Conservation (phyloP, 2,329 filamentous ascomycete species). For the Aureobasidium sp. region DNA sequence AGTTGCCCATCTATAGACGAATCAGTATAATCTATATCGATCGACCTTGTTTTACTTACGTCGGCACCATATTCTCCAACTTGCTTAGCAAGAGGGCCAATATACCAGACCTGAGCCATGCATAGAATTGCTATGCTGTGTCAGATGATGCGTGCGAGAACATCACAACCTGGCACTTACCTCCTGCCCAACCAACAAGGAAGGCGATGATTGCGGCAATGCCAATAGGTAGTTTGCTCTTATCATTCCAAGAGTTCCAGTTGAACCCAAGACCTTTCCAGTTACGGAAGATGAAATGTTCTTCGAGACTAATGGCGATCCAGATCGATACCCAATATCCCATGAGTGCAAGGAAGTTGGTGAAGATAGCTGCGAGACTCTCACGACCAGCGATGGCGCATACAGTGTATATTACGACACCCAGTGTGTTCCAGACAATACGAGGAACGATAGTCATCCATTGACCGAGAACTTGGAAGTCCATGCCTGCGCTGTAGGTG, state of each 20-base stretch:
- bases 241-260: slow-evolving; percentile 56
- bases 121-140: slow-evolving; percentile 42
- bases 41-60: slow-evolving; percentile 33
- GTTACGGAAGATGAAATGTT: slow-evolving; percentile 56
- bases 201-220: slow-evolving; percentile 56
- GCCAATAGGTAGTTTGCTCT: slow-evolving; percentile 53
- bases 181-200: slow-evolving; percentile 57
- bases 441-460: slow-evolving; percentile 54
- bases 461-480: slow-evolving; percentile 59
- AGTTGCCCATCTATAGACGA: slow-evolving; percentile 46
- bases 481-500: slow-evolving; percentile 59
- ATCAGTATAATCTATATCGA: background rate
- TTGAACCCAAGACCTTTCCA: slow-evolving; percentile 43
- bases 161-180: background rate
- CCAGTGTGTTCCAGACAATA: slow-evolving; percentile 57
- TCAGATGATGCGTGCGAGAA: slow-evolving; percentile 21
- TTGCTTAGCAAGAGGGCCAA: slow-evolving; percentile 53
- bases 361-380: slow-evolving; percentile 57
- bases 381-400: slow-evolving; percentile 57
- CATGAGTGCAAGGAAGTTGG: slow-evolving; percentile 63
- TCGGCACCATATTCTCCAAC: slow-evolving; percentile 54
- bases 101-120: slow-evolving; percentile 65
- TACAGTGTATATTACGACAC: slow-evolving; percentile 56
- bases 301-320: slow-evolving; percentile 55
- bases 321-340: slow-evolving; percentile 64